Evolutionary conservation across 345 rosid genomes (phyloP), one percentile per base, ranked within the genome.

Genomic region (Boechera retrofracta): DNA sequence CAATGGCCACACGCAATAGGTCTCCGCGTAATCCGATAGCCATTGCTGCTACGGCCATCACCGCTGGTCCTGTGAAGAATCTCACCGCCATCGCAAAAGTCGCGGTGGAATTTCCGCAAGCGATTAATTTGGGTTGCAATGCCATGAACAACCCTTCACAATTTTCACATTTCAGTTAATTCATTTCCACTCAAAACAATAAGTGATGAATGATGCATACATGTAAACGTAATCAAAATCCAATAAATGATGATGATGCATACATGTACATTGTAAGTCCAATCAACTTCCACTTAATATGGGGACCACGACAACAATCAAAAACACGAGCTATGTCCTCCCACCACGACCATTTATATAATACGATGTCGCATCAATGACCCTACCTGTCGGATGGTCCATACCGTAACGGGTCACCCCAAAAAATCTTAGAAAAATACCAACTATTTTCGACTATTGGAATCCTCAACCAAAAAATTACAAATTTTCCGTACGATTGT

Each of bases 101-200:
- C 0, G 98, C 98, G 8, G 89, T 61, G 0, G 93, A 75, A 69
- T 90, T 94, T 52, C 98, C 98, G 52, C 98, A 94, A 7, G 98
- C 98, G 10, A 94, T 94, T 10, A 94, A 86, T 71, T 82, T 89
- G 1, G 98, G 98, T 83, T 94, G 98, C 64, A 94, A 80, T 31
- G 98, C 98, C 98, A 94, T 94, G 85, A 94, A 94, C 81, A 94
- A 70, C 57, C 98, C 98, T 94, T 73, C 68, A 63, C 58, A 38
- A 70, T 54, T 21, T 15, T 9, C 32, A 69, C 48, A 41, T 24
- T 7, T 38, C 59, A 31, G 10, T 71, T 15, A 5, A 56, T 32
- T 16, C 4, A 52, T 59, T 11, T 64, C 68, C n/a, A 63, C 48
- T 58, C 10, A 55, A 8, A 24, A 44, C 48, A 69, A 52, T 29